Percentiles rank a stretch among this genome's conserved stretches.
phyloP scores from a whole-genome alignment of 192 early-diverging fungal species.

The Coemansia sp. region DNA sequence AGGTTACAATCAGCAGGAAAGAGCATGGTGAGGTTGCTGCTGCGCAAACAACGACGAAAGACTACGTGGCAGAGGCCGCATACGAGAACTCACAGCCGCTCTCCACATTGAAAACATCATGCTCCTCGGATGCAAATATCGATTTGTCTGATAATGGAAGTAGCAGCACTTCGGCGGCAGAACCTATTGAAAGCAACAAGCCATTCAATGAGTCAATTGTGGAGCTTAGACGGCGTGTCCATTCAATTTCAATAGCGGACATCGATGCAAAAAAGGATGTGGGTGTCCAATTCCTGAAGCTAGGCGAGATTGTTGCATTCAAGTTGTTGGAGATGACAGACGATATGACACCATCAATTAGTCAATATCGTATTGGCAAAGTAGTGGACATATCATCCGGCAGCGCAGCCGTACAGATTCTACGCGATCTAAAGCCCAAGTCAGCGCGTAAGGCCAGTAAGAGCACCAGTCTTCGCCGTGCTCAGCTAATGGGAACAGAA shows the following conservation, averaged over 20 bases:
- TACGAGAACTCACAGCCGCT: conserved; percentile 5
- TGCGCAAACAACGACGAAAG: background rate
- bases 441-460: background rate
- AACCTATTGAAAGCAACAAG: background rate
- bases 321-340: conserved; percentile 9
- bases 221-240: background rate
- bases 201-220: background rate
- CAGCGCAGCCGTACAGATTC: background rate
- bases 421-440: background rate
- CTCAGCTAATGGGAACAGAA: background rate
- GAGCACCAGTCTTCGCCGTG: background rate
- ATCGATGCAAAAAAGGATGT: background rate
- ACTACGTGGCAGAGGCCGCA: conserved; percentile 4
- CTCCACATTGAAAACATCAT: too few relatives aligned
- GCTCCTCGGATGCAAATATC: too few relatives aligned
- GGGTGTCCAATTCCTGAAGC: background rate
- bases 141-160: background rate
- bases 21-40: background rate
- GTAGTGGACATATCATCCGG: background rate
- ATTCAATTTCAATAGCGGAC: background rate
- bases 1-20: conserved; percentile 2
- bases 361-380: conserved; percentile 11
- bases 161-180: background rate
- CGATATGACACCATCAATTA: conserved; percentile 4
- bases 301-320: conserved; percentile 8